A percentile compares a stretch with the other conserved stretches of the same genome.
phyloP scores from a whole-genome alignment of 2,329 filamentous ascomycete genomes.

The Sarocladiaceae sp. region DNA sequence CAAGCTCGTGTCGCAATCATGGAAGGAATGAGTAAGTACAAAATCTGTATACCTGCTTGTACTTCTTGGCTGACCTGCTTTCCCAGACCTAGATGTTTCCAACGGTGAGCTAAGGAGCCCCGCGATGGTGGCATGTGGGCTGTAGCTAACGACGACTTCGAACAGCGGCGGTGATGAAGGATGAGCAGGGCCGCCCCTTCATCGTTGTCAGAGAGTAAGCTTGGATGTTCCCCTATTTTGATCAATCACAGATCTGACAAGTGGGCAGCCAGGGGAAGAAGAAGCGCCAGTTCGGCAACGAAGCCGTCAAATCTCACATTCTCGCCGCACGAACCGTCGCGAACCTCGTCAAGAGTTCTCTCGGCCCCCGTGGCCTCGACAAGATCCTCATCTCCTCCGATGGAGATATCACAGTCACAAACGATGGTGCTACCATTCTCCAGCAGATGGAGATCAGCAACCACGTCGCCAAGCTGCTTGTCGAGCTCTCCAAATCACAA shows the following conservation, averaged over 20 bases:
- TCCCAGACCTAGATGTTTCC: slow-evolving; percentile 70
- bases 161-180: slow-evolving; percentile 74
- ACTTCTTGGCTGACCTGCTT: slow-evolving; percentile 26
- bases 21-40: slow-evolving; percentile 7
- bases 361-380: slow-evolving; percentile 92
- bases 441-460: slow-evolving; percentile 99
- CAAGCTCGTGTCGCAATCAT: slow-evolving; percentile 8
- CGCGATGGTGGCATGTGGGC: slow-evolving; percentile 9
- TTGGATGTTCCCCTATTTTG: neutral
- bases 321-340: slow-evolving; percentile 92
- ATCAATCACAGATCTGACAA: slow-evolving; percentile 15
- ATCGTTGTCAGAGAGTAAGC: slow-evolving; percentile 96
- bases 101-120: slow-evolving; percentile 56
- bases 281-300: slow-evolving; percentile 92
- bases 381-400: slow-evolving; percentile 99
- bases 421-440: slow-evolving; percentile 96
- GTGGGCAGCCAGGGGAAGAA: slow-evolving; percentile 81
- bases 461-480: slow-evolving; percentile 93
- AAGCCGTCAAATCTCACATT: slow-evolving; percentile 97
- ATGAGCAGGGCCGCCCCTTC: slow-evolving; percentile 94
- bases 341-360: slow-evolving; percentile 94
- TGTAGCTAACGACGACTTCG: slow-evolving; percentile 16
- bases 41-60: neutral
- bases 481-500: slow-evolving; percentile 96
- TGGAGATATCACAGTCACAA: slow-evolving; percentile 98